These are phyloP conservation scores for Populus tomentosa DNA, from an alignment of 441 rosid species.

Conservation along the genomic window DNA sequence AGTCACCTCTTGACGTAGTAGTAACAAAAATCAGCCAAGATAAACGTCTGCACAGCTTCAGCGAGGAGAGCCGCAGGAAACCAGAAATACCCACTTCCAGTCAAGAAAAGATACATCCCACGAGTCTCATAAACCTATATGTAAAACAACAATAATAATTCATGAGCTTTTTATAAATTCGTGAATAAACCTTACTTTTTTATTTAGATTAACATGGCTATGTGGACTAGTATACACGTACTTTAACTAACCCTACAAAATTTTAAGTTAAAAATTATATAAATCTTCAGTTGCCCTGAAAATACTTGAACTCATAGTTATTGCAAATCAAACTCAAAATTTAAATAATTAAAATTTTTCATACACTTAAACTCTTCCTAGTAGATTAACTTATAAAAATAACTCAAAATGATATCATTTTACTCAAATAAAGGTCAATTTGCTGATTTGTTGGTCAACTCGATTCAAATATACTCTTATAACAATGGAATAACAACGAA, in stretches of 20 bases:
- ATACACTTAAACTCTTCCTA: fast-evolving
- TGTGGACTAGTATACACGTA: fast-evolving
- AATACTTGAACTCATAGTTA: fast-evolving
- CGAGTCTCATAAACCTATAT: slow-evolving; percentile 52
- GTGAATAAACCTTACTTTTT: background rate
- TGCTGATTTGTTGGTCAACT: no score
- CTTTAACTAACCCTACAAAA: fast-evolving
- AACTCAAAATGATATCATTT: no score
- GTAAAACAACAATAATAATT: background rate
- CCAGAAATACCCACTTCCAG: slow-evolving; percentile 62
- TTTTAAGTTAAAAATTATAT: no score
- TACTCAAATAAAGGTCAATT: fast-evolving
- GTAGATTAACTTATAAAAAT: no score
- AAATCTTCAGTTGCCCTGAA: no score
- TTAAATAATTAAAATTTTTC: fast-evolving
- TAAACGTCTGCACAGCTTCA: slow-evolving; percentile 31
- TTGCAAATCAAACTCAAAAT: no score
- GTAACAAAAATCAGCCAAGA: no score
- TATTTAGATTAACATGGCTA: no score
- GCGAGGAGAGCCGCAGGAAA: slow-evolving; percentile 50
- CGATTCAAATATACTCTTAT: no score
- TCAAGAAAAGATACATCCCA: slow-evolving; percentile 41
- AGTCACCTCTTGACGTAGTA: slow-evolving; percentile 20
- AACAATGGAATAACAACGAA: no score
- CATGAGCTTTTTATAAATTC: background rate